These are phyloP conservation scores for Hydnomerulius pinastri DNA, from an alignment of 768 basidiomycete genomes.

Conservation along the genomic window DNA sequence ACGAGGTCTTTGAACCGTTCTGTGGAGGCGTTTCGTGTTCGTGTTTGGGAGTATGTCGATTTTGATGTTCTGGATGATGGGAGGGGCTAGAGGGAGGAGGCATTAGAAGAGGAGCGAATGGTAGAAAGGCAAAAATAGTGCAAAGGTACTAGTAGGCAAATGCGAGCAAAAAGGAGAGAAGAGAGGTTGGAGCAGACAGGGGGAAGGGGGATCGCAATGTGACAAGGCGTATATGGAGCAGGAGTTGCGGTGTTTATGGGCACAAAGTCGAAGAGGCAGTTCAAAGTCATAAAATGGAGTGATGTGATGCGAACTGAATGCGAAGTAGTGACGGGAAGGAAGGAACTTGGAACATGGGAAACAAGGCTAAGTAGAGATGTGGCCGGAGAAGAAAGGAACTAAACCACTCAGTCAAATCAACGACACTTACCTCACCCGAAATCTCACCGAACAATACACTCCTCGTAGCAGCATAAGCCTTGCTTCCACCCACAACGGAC, in stretches of 20 bases:
- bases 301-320: too few relatives aligned
- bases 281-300: too few relatives aligned
- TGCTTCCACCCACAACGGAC: not conserved
- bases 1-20: conserved; percentile 55
- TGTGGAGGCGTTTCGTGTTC: conserved; percentile 9
- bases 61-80: conserved; percentile 6
- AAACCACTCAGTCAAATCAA: not conserved
- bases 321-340: too few relatives aligned
- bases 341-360: too few relatives aligned
- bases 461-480: conserved; percentile 27
- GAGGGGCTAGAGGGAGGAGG: too few relatives aligned
- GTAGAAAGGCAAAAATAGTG: too few relatives aligned
- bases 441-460: conserved; percentile 50
- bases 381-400: not conserved
- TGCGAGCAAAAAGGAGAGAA: not conserved
- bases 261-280: too few relatives aligned
- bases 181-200: too few relatives aligned
- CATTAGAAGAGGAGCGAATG: too few relatives aligned
- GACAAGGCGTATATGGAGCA: not conserved
- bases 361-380: too few relatives aligned
- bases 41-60: conserved; percentile 10
- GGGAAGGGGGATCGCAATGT: too few relatives aligned
- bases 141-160: too few relatives aligned
- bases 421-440: conserved; percentile 13
- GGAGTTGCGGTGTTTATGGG: not conserved